phyloP scores from a whole-genome alignment of 2,329 filamentous ascomycete genomes.

The Fusarium equiseti region DNA sequence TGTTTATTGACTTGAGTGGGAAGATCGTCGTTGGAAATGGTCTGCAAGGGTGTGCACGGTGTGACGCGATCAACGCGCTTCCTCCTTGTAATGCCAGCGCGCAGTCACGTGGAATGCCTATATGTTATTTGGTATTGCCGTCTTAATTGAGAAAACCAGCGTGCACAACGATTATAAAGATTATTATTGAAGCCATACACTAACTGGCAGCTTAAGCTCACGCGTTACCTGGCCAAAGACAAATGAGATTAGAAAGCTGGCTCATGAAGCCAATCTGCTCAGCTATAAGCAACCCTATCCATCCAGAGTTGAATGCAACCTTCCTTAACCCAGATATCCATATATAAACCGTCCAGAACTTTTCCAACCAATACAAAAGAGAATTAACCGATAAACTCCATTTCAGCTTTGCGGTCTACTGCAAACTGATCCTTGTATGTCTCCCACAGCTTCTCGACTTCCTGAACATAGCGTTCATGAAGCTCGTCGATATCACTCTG shows the following conservation, averaged over 20 bases:
- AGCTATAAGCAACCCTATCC: neutral
- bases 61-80: slow-evolving; percentile 44
- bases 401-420: slow-evolving; percentile 69
- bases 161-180: neutral
- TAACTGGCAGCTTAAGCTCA: neutral
- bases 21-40: neutral
- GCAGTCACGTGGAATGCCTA: slow-evolving; percentile 40
- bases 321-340: neutral
- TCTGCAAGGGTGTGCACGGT: neutral
- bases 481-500: slow-evolving; percentile 83
- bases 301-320: neutral
- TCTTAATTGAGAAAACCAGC: neutral
- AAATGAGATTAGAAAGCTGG: slow-evolving; percentile 13
- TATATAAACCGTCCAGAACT: neutral
- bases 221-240: neutral
- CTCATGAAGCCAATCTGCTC: neutral
- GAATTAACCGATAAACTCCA: slow-evolving; percentile 73
- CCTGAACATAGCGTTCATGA: slow-evolving; percentile 81
- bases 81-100: slow-evolving; percentile 25
- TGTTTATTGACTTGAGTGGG: neutral
- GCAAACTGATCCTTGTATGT: slow-evolving; percentile 83
- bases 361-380: neutral
- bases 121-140: neutral
- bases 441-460: slow-evolving; percentile 79
- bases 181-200: neutral